These are phyloP conservation scores for Aurinia saxatilis DNA, from an alignment of 345 rosid species.

Conservation along the genomic window DNA sequence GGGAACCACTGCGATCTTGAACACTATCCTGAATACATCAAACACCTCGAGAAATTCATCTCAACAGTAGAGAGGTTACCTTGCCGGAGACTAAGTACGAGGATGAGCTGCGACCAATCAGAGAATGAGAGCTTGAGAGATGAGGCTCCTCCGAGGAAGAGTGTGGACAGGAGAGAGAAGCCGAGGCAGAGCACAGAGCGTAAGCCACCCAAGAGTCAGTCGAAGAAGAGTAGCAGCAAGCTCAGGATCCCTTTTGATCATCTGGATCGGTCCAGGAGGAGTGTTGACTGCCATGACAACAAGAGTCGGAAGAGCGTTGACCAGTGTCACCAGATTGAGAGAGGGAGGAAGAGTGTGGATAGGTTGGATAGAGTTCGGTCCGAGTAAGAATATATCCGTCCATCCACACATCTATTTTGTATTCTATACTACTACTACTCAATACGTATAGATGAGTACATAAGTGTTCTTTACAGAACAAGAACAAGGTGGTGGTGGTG, in stretches of 20 bases:
- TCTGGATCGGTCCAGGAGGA: slow-evolving; percentile 72
- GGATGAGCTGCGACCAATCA: slow-evolving; percentile 22
- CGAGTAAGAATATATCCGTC: slow-evolving; percentile 23
- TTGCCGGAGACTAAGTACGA: slow-evolving; percentile 47
- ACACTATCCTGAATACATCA: slow-evolving; percentile 76
- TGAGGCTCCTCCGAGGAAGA: slow-evolving; percentile 56
- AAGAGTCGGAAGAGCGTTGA: slow-evolving; percentile 74
- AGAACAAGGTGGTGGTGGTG: not conserved
- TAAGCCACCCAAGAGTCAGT: slow-evolving; percentile 45
- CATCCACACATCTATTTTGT: not conserved
- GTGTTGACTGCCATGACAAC: slow-evolving; percentile 89
- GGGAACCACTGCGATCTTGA: slow-evolving; percentile 92
- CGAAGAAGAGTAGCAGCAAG: slow-evolving; percentile 43
- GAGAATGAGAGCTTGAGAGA: slow-evolving; percentile 58
- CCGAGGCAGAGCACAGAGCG: slow-evolving; percentile 80
- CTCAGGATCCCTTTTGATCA: slow-evolving; percentile 54
- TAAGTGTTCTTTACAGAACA: slow-evolving; percentile 4
- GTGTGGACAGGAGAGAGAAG: slow-evolving; percentile 75
- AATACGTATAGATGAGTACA: slow-evolving; percentile 14
- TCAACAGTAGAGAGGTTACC: slow-evolving; percentile 79
- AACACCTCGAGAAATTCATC: slow-evolving; percentile 88
- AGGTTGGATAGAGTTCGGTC: slow-evolving; percentile 63
- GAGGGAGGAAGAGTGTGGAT: slow-evolving; percentile 81
- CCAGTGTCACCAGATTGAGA: slow-evolving; percentile 46
- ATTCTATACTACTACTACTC: too few species aligned